These are phyloP conservation scores for Aspergillus sclerotialis DNA, from an alignment of 2,329 filamentous ascomycete genomes.

Conservation along the genomic window DNA sequence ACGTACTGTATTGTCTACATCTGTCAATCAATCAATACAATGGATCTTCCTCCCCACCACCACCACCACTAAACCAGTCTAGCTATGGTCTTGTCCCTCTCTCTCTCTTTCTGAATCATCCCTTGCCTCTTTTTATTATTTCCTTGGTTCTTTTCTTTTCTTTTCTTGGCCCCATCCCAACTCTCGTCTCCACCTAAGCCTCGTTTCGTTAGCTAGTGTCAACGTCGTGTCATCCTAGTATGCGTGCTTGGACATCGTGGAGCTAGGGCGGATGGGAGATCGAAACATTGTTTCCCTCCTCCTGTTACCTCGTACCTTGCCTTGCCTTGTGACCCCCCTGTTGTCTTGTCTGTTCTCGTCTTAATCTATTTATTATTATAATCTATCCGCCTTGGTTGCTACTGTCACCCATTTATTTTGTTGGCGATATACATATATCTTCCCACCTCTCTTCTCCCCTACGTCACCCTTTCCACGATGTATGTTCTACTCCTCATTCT, in stretches of 20 bases:
- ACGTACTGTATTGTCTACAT: too few species aligned
- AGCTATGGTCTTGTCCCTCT: too few species aligned
- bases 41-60: too few species aligned
- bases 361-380: conserved; percentile 5
- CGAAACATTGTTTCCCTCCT: conserved; percentile 13
- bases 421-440: too few species aligned
- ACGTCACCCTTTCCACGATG: conserved; percentile 1
- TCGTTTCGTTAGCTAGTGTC: conserved; percentile 27
- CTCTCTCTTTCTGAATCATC: too few species aligned
- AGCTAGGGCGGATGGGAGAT: conserved; percentile 30
- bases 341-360: not conserved
- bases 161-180: not conserved
- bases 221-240: conserved; percentile 34
- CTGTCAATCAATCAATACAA: too few species aligned
- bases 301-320: conserved; percentile 5
- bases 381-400: too few species aligned
- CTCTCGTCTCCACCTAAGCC: conserved; percentile 6
- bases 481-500: not conserved
- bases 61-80: too few species aligned
- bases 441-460: conserved; percentile 1
- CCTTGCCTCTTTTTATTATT: conserved; percentile 9
- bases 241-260: conserved; percentile 27
- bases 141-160: conserved; percentile 4
- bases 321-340: conserved; percentile 16
- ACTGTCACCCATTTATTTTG: too few species aligned